These are phyloP conservation scores for Solanum paucissectum DNA, from an alignment of 257 asterid genomes.

Conservation along the genomic window DNA sequence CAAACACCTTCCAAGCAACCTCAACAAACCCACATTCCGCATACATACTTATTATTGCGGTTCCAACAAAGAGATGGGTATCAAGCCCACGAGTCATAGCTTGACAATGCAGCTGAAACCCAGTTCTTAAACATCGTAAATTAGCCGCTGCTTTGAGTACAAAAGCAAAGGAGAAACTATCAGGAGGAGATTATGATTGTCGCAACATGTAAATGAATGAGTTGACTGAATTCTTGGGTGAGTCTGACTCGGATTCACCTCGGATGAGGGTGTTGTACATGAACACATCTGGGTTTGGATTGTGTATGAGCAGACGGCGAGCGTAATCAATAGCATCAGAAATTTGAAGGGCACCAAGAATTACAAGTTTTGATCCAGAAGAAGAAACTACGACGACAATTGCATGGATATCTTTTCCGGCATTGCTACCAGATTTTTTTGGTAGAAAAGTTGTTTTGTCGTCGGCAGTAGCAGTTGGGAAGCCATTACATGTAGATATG, in stretches of 20 bases:
- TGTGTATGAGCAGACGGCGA: conserved; percentile 28
- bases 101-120: conserved; percentile 68
- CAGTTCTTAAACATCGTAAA: conserved; percentile 31
- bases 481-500: too few species aligned
- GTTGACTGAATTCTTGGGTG: conserved; percentile 38
- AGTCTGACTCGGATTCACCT: conserved; percentile 54
- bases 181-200: conserved; percentile 22
- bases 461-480: too few species aligned
- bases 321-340: conserved; percentile 49
- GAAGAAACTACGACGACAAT: too few species aligned
- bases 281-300: conserved; percentile 57
- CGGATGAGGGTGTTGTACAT: conserved; percentile 89
- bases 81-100: conserved; percentile 44
- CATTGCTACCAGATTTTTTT: too few species aligned
- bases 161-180: conserved; percentile 74
- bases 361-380: conserved; percentile 15
- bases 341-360: conserved; percentile 49
- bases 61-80: conserved; percentile 59
- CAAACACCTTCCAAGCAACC: conserved; percentile 42
- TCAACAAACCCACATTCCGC: conserved; percentile 54
- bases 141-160: conserved; percentile 65
- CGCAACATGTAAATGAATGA: conserved; percentile 39
- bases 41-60: conserved; percentile 76
- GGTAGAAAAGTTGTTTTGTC: too few species aligned
- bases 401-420: too few species aligned